A percentile compares a stretch with the other conserved stretches of the same genome.
These are phyloP conservation scores for Saccharomyces uvarum DNA, from an alignment of 1,139 yeast species.

Conservation along the genomic window DNA sequence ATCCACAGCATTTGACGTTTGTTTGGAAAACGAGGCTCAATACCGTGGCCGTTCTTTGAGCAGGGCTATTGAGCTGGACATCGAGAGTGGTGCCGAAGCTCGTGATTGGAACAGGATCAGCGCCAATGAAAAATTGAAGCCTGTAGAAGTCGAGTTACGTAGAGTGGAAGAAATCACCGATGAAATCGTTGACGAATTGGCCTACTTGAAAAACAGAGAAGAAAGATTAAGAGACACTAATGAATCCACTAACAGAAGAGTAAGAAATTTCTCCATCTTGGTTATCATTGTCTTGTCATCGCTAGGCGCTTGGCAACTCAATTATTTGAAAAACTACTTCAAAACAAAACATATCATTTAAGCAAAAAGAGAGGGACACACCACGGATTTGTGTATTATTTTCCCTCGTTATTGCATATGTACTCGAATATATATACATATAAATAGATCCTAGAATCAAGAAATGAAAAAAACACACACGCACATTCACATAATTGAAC, in stretches of 20 bases:
- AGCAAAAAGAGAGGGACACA: slow-evolving; percentile 8
- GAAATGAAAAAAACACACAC: not conserved
- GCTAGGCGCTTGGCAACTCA: slow-evolving; percentile 87
- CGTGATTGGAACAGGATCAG: slow-evolving; percentile 96
- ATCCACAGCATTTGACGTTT: slow-evolving; percentile 81
- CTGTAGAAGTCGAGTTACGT: slow-evolving; percentile 82
- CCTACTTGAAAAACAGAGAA: slow-evolving; percentile 79
- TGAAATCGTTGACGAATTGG: slow-evolving; percentile 70
- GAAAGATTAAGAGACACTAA: slow-evolving; percentile 91
- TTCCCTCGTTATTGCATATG: not conserved
- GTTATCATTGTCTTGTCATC: slow-evolving; percentile 62
- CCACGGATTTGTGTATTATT: not conserved
- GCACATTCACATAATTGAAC: not conserved
- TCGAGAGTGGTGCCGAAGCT: slow-evolving; percentile 93
- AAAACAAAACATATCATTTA: slow-evolving; percentile 87
- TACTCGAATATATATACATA: not conserved
- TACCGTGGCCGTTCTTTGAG: slow-evolving; percentile 37
- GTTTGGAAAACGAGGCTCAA: slow-evolving; percentile 65
- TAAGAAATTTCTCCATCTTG: slow-evolving; percentile 70
- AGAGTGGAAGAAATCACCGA: slow-evolving; percentile 75
- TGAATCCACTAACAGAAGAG: slow-evolving; percentile 76
- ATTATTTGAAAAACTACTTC: slow-evolving; percentile 86
- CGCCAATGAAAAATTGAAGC: slow-evolving; percentile 86
- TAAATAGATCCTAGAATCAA: not conserved
- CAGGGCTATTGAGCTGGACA: slow-evolving; percentile 76